These are phyloP conservation scores for Colletotrichum shisoi DNA, from an alignment of 2,329 filamentous ascomycete species.

Conservation along the genomic window DNA sequence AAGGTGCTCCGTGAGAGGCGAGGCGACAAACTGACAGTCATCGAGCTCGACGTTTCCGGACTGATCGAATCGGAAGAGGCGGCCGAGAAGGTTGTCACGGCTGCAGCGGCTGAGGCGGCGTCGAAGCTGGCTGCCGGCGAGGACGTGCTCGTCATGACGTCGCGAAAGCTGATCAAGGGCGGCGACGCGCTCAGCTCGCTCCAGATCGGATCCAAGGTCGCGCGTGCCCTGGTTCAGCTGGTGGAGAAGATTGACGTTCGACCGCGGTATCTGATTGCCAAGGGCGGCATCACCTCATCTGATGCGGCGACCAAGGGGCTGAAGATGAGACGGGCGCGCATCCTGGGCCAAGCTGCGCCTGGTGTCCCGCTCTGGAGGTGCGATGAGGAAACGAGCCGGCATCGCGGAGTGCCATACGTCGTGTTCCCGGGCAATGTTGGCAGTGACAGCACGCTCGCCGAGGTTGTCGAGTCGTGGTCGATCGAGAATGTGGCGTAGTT, in stretches of 20 bases:
- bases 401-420: slow-evolving; percentile 62
- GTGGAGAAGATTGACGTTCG: slow-evolving; percentile 55
- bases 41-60: slow-evolving; percentile 40
- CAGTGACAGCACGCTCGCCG: slow-evolving; percentile 55
- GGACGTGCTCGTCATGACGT: slow-evolving; percentile 68
- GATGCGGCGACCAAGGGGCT: slow-evolving; percentile 66
- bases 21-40: slow-evolving; percentile 35
- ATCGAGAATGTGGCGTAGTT: slow-evolving; percentile 23
- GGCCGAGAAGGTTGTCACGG: slow-evolving; percentile 24
- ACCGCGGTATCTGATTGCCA: slow-evolving; percentile 66
- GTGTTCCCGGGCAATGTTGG: slow-evolving; percentile 68
- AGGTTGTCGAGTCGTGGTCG: slow-evolving; percentile 50
- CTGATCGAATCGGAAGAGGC: slow-evolving; percentile 31
- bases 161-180: slow-evolving; percentile 56
- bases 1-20: slow-evolving; percentile 38
- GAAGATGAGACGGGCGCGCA: slow-evolving; percentile 60
- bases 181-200: slow-evolving; percentile 60
- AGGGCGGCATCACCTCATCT: slow-evolving; percentile 67
- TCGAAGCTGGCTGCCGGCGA: slow-evolving; percentile 52
- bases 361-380: slow-evolving; percentile 68
- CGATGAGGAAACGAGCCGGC: slow-evolving; percentile 60
- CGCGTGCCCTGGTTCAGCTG: slow-evolving; percentile 60
- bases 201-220: slow-evolving; percentile 63
- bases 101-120: slow-evolving; percentile 39
- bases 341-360: slow-evolving; percentile 65